A percentile compares a stretch with the other conserved stretches of the same genome.
phyloP scores from a whole-genome alignment of 805 yeast genomes.

The Yarrowia alimentaria region DNA sequence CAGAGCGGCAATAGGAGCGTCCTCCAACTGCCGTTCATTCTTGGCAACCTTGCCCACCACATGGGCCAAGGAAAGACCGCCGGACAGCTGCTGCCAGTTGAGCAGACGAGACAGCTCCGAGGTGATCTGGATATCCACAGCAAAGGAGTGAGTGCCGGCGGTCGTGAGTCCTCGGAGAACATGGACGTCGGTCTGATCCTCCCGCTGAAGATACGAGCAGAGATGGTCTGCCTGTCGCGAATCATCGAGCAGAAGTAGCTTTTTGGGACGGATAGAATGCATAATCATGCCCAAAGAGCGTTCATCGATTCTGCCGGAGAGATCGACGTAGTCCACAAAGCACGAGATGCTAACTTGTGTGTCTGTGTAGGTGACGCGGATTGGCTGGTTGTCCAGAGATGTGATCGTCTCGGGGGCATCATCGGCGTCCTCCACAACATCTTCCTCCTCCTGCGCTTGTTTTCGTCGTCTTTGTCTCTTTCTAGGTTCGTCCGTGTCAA shows the following conservation, averaged over 20 bases:
- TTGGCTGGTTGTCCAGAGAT: conserved; percentile 10
- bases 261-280: conserved; percentile 74
- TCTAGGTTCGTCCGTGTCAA: conserved; percentile 18
- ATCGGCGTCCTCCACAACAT: conserved; percentile 4
- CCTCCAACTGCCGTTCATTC: conserved; percentile 33
- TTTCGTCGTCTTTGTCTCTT: conserved; percentile 12
- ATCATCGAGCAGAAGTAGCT: conserved; percentile 49
- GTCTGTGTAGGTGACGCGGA: conserved; percentile 4
- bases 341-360: conserved; percentile 54
- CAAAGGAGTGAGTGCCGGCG: conserved; percentile 39
- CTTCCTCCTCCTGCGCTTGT: conserved; percentile 6
- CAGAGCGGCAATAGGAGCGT: conserved; percentile 15
- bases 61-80: conserved; percentile 79
- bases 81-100: conserved; percentile 81
- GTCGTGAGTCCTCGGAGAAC: conserved; percentile 36
- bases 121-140: conserved; percentile 64
- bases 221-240: conserved; percentile 29
- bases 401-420: conserved; percentile 14
- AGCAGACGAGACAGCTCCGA: conserved; percentile 58
- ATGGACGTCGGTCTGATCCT: conserved; percentile 42
- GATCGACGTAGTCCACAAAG: conserved; percentile 71
- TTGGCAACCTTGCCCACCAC: conserved; percentile 61
- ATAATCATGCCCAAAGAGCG: conserved; percentile 77
- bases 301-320: conserved; percentile 79
- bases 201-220: conserved; percentile 23